A percentile compares a stretch with the other conserved stretches of the same genome.
Evolutionary conservation across 805 yeast genomes (phyloP).

Genomic region (Yarrowia osloensis): DNA sequence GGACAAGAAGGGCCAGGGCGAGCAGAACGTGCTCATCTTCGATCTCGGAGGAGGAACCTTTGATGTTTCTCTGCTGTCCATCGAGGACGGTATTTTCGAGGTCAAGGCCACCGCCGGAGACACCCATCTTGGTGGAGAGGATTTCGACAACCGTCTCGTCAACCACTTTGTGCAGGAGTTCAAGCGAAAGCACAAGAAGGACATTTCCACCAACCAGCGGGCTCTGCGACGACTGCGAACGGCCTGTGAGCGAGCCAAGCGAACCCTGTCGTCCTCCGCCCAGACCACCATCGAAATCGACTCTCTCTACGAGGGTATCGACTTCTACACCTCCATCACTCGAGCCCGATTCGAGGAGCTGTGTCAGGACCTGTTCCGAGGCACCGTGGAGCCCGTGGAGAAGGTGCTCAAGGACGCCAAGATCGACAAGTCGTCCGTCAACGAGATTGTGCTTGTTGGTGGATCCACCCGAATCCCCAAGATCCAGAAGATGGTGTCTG

Average conservation of each 20-base stretch:
- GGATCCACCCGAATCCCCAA: conserved; percentile 99
- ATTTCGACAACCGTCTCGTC: conserved; percentile 12
- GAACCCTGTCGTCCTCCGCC: conserved; percentile 5
- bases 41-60: conserved; percentile 53
- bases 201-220: conserved; percentile 20
- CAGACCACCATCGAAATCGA: conserved; percentile 13
- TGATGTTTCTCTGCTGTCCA: conserved; percentile 90
- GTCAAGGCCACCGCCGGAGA: conserved; percentile 94
- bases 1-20: conserved; percentile 62
- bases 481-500: conserved; percentile 91
- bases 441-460: conserved; percentile 94
- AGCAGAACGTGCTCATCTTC: conserved; percentile 85
- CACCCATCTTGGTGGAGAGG: conserved; percentile 51
- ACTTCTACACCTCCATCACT: conserved; percentile 21
- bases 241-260: conserved; percentile 25
- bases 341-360: conserved; percentile 63
- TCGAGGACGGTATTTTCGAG: conserved; percentile 95
- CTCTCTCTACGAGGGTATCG: conserved; percentile 21
- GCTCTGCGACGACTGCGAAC: conserved; percentile 22
- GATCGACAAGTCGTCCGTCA: conserved; percentile 54
- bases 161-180: conserved; percentile 25
- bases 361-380: conserved; percentile 90
- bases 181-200: conserved; percentile 27
- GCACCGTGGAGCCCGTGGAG: conserved; percentile 92
- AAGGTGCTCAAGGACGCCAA: conserved; percentile 76